Conservation (phyloP, 495 filamentous ascomycete species). For the Rhizodiscina lignyota region DNA sequence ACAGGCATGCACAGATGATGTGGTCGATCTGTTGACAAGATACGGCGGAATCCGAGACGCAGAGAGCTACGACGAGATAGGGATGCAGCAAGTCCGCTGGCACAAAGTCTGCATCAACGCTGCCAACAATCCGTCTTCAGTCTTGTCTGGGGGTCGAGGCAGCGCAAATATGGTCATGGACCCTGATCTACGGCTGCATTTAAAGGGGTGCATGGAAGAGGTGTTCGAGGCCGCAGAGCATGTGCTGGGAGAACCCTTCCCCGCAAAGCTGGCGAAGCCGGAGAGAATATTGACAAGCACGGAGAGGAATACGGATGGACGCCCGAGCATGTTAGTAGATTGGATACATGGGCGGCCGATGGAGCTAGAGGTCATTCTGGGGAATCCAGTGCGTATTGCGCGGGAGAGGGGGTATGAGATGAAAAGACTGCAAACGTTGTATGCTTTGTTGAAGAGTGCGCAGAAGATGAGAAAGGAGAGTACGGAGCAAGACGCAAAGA, state of each 20-base stretch:
- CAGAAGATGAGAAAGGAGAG: slow-evolving; percentile 24
- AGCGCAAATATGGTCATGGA: slow-evolving; percentile 32
- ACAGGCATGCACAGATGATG: slow-evolving; percentile 5
- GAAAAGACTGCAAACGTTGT: slow-evolving; percentile 34
- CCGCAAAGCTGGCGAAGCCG: slow-evolving; percentile 29
- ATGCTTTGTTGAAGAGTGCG: slow-evolving; percentile 26
- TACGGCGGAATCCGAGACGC: slow-evolving; percentile 35
- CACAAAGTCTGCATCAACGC: slow-evolving; percentile 51
- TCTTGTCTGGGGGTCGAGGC: slow-evolving; percentile 35
- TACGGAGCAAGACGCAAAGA: slow-evolving; percentile 10
- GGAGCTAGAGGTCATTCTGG: slow-evolving; percentile 46
- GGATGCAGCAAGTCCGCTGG: slow-evolving; percentile 42
- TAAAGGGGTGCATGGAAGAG: slow-evolving; percentile 39
- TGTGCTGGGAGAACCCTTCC: slow-evolving; percentile 29
- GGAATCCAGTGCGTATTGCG: slow-evolving; percentile 40
- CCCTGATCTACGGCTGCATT: slow-evolving; percentile 21
- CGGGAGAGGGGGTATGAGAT: slow-evolving; percentile 31
- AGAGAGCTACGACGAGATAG: slow-evolving; percentile 23
- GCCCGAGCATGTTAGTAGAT: slow-evolving; percentile 43
- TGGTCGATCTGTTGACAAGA: slow-evolving; percentile 15
- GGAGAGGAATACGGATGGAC: slow-evolving; percentile 34
- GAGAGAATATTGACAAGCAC: slow-evolving; percentile 37
- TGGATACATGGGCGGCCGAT: slow-evolving; percentile 37
- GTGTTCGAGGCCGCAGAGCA: slow-evolving; percentile 35
- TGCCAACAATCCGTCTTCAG: slow-evolving; percentile 44